A percentile compares a stretch with the other conserved stretches of the same genome.
phyloP scores from a whole-genome alignment of 2,329 filamentous ascomycete genomes.

The Fusarium virguliforme region DNA sequence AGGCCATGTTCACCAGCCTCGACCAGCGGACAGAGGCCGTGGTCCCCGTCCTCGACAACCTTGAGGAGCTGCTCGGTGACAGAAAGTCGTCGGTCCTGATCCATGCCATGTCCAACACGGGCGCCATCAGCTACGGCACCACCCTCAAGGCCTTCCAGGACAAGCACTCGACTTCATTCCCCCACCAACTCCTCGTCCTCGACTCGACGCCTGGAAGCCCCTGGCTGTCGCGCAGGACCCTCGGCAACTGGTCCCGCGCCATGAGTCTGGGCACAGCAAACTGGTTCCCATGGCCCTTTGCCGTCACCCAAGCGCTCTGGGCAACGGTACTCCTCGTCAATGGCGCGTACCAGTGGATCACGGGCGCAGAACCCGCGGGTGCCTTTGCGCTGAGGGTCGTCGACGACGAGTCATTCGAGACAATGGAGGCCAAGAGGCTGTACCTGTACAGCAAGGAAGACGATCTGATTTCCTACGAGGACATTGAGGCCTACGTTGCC shows the following conservation, averaged over 20 bases:
- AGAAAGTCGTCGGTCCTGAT: constrained; percentile 60
- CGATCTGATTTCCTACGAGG: constrained; percentile 68
- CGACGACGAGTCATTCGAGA: constrained; percentile 58
- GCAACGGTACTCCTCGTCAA: constrained; percentile 60
- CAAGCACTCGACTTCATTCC: constrained; percentile 58
- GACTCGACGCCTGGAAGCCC: constrained; percentile 70
- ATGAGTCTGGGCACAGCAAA: constrained; percentile 67
- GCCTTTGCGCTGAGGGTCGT: constrained; percentile 57
- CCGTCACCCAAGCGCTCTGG: constrained; percentile 65
- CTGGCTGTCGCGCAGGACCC: constrained; percentile 59
- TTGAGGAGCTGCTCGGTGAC: constrained; percentile 35
- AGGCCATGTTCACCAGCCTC: constrained; percentile 63
- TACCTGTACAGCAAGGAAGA: constrained; percentile 75
- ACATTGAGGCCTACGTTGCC: constrained; percentile 70
- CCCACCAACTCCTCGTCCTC: constrained; percentile 65
- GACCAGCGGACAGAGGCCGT: constrained; percentile 63
- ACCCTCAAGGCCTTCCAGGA: constrained; percentile 64
- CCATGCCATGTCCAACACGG: constrained; percentile 73
- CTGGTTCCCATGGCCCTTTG: constrained; percentile 66
- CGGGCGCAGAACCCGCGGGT: constrained; percentile 61
- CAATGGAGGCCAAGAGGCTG: constrained; percentile 61
- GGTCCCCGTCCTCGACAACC: constrained; percentile 60
- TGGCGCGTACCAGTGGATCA: constrained; percentile 54
- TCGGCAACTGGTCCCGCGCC: constrained; percentile 67
- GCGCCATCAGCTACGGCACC: constrained; percentile 68